These are phyloP conservation scores for Boletus rubescentipes DNA, from an alignment of 768 basidiomycete genomes.

Conservation along the genomic window DNA sequence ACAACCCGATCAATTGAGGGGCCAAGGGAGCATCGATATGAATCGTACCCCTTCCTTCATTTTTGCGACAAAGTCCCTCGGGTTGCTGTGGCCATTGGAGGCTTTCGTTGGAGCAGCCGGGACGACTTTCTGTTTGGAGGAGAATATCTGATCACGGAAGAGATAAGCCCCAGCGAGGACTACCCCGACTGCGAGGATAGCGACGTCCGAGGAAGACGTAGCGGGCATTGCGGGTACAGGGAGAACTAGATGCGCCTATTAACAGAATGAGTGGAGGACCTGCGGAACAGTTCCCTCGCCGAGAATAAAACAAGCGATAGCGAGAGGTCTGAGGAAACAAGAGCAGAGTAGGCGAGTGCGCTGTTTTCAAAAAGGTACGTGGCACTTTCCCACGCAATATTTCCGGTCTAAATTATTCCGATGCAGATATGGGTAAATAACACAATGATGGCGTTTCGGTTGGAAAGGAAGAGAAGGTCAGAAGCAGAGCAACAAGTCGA, in stretches of 20 bases:
- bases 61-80: constrained; percentile 91
- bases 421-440: neutral
- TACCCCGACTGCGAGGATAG: constrained; percentile 72
- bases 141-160: constrained; percentile 79
- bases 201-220: constrained; percentile 66
- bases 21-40: constrained; percentile 1
- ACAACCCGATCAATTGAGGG: constrained; percentile 1
- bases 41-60: constrained; percentile 86
- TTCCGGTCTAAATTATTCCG: constrained; percentile 22
- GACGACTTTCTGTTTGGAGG: constrained; percentile 59
- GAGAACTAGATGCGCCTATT: neutral
- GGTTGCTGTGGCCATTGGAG: constrained; percentile 74
- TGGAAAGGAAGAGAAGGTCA: too few relatives aligned
- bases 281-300: neutral
- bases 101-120: constrained; percentile 44
- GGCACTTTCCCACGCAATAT: constrained; percentile 36
- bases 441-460: too few relatives aligned
- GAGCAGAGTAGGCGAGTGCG: constrained; percentile 3
- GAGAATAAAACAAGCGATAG: neutral
- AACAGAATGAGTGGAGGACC: neutral
- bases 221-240: constrained; percentile 48
- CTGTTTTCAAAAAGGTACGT: constrained; percentile 38
- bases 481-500: neutral
- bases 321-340: constrained; percentile 12
- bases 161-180: constrained; percentile 77